A percentile compares a stretch with the other conserved stretches of the same genome.
These are phyloP conservation scores for Boletales sp. DNA, from an alignment of 768 basidiomycete species.

Conservation along the genomic window DNA sequence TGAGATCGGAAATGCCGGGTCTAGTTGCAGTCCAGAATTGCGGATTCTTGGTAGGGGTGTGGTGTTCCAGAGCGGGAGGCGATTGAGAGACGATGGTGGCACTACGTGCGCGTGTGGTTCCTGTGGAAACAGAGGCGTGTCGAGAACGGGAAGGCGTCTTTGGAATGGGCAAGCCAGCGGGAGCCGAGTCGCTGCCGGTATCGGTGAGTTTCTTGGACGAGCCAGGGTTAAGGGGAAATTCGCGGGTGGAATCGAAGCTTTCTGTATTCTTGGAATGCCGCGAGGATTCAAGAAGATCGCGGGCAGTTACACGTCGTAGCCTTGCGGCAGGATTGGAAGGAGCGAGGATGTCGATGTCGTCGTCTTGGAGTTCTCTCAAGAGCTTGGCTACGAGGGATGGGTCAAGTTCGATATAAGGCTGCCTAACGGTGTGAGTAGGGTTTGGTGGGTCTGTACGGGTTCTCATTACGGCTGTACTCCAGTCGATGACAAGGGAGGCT, in stretches of 20 bases:
- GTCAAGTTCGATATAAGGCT: conserved; percentile 26
- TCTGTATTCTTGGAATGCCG: conserved; percentile 5
- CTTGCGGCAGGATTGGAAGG: conserved; percentile 2
- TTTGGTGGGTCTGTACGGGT: conserved; percentile 20
- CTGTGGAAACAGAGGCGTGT: conserved; percentile 14
- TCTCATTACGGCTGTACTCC: conserved; percentile 40
- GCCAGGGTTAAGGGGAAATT: background rate
- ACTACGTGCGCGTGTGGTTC: conserved; percentile 15
- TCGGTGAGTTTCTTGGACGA: conserved; percentile 9
- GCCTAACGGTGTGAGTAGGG: conserved; percentile 17
- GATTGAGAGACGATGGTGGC: conserved; percentile 9
- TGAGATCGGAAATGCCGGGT: background rate
- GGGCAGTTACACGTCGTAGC: conserved; percentile 16
- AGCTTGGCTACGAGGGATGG: conserved; percentile 17
- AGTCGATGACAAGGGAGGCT: conserved; percentile 52
- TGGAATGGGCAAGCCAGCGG: conserved; percentile 8
- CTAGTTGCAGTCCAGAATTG: background rate
- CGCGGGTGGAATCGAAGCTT: conserved; percentile 6
- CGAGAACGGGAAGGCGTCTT: conserved; percentile 20
- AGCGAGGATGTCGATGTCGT: conserved; percentile 7
- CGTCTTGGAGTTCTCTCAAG: conserved; percentile 21
- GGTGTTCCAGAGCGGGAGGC: conserved; percentile 3
- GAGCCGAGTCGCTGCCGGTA: conserved; percentile 3
- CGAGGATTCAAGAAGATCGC: conserved; percentile 23
- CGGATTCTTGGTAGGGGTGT: conserved; percentile 2